A percentile compares a stretch with the other conserved stretches of the same genome.
Conservation (phyloP, 306 rosid species). For the Medicago ruthenica region DNA sequence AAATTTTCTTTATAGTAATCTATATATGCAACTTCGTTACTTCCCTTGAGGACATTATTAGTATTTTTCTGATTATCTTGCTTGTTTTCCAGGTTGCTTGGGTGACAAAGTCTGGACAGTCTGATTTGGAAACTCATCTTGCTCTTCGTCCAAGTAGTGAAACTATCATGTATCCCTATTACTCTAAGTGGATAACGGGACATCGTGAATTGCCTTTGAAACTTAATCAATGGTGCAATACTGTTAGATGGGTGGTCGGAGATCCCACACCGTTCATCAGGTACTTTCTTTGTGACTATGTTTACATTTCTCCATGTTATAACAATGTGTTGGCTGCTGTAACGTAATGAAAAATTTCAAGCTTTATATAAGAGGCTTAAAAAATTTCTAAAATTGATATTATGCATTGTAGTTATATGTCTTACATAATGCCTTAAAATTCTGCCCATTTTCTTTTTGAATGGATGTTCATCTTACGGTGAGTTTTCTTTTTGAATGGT, state of each 20-base stretch:
- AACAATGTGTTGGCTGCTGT: constrained; percentile 15
- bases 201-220: constrained; percentile 94
- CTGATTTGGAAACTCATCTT: constrained; percentile 73
- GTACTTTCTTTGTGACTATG: constrained; percentile 37
- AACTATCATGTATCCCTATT: constrained; percentile 97
- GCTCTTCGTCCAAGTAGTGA: constrained; percentile 99
- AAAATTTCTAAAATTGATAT: background rate
- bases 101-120: constrained; percentile 91
- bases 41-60: constrained; percentile 13
- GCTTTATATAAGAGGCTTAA: constrained; percentile 56
- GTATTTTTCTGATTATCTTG: constrained; percentile 10
- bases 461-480: too few relatives aligned
- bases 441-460: background rate
- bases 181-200: constrained; percentile 96
- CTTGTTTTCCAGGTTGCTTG: constrained; percentile 75
- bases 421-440: background rate
- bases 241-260: constrained; percentile 96
- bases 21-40: background rate
- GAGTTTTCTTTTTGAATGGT: constrained; percentile 13
- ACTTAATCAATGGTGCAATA: constrained; percentile 99
- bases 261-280: constrained; percentile 98
- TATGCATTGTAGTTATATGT: background rate
- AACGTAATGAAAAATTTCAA: background rate
- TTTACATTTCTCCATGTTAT: constrained; percentile 10
- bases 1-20: background rate